A percentile compares a stretch with the other conserved stretches of the same genome.
These are phyloP conservation scores for Auxenochlorella pyrenoidosa DNA, from an alignment of 139 green algal species.

Conservation along the genomic window DNA sequence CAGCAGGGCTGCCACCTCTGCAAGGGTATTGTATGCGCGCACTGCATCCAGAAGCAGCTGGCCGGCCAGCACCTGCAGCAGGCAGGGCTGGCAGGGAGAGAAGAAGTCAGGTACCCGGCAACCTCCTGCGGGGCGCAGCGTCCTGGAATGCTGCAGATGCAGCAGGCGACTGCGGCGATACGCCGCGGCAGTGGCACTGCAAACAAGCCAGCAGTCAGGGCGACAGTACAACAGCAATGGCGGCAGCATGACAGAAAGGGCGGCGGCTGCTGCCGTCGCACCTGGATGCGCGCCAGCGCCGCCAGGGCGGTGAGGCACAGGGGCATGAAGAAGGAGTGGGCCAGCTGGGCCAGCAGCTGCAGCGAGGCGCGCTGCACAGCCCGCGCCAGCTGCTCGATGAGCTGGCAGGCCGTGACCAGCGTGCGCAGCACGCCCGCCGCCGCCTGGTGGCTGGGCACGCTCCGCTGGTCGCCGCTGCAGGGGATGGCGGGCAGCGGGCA, in stretches of 20 bases:
- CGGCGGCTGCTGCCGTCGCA: conserved; percentile 37
- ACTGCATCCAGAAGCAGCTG: conserved; percentile 53
- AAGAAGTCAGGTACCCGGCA: too few relatives aligned
- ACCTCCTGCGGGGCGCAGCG: too few relatives aligned
- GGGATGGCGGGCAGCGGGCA: not conserved
- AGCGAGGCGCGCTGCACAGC: conserved; percentile 34
- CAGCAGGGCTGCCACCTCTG: conserved; percentile 55
- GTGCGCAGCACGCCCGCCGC: conserved; percentile 41
- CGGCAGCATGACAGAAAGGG: conserved; percentile 59
- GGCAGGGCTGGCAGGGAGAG: not conserved
- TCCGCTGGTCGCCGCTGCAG: conserved; percentile 25
- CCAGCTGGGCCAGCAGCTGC: conserved; percentile 66
- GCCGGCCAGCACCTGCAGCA: conserved; percentile 53
- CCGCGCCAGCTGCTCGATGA: conserved; percentile 40
- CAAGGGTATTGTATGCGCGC: conserved; percentile 57
- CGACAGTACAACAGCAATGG: not conserved
- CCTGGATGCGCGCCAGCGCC: conserved; percentile 62
- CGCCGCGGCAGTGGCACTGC: too few relatives aligned
- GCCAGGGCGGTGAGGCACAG: conserved; percentile 59
- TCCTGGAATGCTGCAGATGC: too few relatives aligned
- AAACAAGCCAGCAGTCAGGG: not conserved
- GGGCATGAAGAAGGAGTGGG: conserved; percentile 78
- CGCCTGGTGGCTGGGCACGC: conserved; percentile 33
- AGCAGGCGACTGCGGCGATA: too few relatives aligned
- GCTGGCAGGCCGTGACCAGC: conserved; percentile 38